Evolutionary conservation across 768 basidiomycete genomes (phyloP), one percentile per base, ranked within the genome.

Genomic region (Nidularia sp.): DNA sequence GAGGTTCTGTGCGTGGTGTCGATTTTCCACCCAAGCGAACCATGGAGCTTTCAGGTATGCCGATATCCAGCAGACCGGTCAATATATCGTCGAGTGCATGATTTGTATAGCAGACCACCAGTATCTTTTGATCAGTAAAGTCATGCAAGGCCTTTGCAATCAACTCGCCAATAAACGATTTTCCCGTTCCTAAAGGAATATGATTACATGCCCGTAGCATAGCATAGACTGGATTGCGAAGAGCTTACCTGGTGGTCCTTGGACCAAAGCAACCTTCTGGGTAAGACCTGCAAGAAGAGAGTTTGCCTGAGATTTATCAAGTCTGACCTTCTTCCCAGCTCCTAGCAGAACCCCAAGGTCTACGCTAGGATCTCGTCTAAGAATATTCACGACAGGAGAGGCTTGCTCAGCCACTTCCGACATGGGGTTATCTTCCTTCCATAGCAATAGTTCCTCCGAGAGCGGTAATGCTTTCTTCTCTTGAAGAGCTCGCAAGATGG

Each of bases 51-150:
- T 54, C 42, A 1, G 79, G 75, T 2, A 89, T 85, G 0, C 83
- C 85, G 32, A 83, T 81, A 15, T 74, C 71, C 2, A 88, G 60
- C 2, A 89, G 74, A 49, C 83, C 80, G 22, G 80, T 78, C 3
- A 89, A 71, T 50, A 89, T 84, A 48, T 86, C 81, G 54, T 88
- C 86, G 0, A 89, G 75, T 0, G 87, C 86, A 44, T 89, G 87
- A 52, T 89, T 89, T 1, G 86, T 89, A 55, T 80, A 88, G 56
- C 85, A 87, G 13, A 86, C 81, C 1, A 88, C 84, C 3, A 88
- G 76, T 22, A 89, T 86, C 0, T 62, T 80, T 48, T 73, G 69
- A 0, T 57, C 13, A 0, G 78, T 78, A 49, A 65, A 64, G 10
- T 80, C 74, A 46, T 86, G 76, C 3, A 86, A 63, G 3, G 76